Conservation (phyloP, 2,329 filamentous ascomycete species). For the Alternaria brassicae region DNA sequence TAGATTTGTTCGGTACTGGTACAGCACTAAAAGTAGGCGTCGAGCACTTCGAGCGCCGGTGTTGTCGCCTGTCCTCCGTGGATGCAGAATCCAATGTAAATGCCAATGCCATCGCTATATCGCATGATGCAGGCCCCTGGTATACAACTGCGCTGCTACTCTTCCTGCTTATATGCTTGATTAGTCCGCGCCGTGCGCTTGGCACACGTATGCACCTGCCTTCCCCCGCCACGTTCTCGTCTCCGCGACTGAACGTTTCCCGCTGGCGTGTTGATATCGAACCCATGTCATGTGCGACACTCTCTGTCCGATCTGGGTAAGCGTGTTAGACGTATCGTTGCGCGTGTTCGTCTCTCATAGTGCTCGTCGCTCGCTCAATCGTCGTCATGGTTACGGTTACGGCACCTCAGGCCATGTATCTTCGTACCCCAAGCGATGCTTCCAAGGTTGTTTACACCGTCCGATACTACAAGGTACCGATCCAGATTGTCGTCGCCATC, state of each 20-base stretch:
- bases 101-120: neutral
- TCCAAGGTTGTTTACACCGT: constrained; percentile 43
- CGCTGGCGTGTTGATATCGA: neutral
- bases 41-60: constrained; percentile 32
- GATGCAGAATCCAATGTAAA: neutral
- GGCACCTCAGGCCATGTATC: constrained; percentile 40
- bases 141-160: neutral
- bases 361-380: constrained; percentile 7
- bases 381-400: constrained; percentile 22
- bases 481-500: constrained; percentile 25
- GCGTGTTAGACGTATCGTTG: neutral
- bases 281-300: neutral
- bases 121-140: neutral
- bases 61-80: neutral
- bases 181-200: neutral
- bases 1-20: neutral
- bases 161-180: neutral
- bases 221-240: neutral
- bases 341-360: neutral
- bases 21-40: constrained; percentile 4
- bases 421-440: constrained; percentile 39
- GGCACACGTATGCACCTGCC: neutral
- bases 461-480: constrained; percentile 32
- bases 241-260: neutral
- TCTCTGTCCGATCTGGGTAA: neutral